Percentiles rank a stretch among this genome's conserved stretches.
These are phyloP conservation scores for Tylopilus balloui DNA, from an alignment of 768 basidiomycete species.

Conservation along the genomic window DNA sequence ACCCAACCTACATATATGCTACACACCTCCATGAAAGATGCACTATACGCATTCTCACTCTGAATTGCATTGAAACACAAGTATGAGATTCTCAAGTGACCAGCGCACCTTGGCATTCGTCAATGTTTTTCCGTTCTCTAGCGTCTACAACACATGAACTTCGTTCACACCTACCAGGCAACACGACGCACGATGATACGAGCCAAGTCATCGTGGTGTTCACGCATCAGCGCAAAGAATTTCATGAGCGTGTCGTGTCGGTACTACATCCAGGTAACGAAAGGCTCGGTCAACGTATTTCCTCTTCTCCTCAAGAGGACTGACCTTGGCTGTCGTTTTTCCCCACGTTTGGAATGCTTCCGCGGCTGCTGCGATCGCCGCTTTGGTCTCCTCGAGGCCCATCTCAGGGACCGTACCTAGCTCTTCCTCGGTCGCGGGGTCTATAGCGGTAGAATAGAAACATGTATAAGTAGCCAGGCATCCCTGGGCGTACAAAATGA, in stretches of 20 bases:
- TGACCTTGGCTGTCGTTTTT: constrained; percentile 81
- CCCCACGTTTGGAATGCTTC: constrained; percentile 84
- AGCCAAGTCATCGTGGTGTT: constrained; percentile 82
- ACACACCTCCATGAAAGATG: constrained; percentile 76
- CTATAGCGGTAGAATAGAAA: constrained; percentile 36
- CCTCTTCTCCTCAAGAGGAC: neutral
- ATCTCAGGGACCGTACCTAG: constrained; percentile 89
- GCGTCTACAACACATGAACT: constrained; percentile 48
- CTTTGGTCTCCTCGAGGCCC: constrained; percentile 75
- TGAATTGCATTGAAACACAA: constrained; percentile 23
- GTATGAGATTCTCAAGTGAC: neutral
- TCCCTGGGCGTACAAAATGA: neutral
- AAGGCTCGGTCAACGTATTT: neutral
- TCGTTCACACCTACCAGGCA: neutral
- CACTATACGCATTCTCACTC: constrained; percentile 82
- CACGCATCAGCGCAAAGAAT: constrained; percentile 71
- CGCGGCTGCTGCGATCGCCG: constrained; percentile 78
- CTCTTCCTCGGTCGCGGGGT: constrained; percentile 82
- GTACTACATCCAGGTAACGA: constrained; percentile 38
- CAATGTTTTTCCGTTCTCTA: constrained; percentile 95
- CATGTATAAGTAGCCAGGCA: neutral
- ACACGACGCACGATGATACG: constrained; percentile 67
- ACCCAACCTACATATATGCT: constrained; percentile 2
- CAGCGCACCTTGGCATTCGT: constrained; percentile 66
- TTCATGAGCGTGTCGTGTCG: constrained; percentile 83